Base-by-base conservation (phyloP, 805 yeast species). In the Saccharomyces paradoxus region DNA sequence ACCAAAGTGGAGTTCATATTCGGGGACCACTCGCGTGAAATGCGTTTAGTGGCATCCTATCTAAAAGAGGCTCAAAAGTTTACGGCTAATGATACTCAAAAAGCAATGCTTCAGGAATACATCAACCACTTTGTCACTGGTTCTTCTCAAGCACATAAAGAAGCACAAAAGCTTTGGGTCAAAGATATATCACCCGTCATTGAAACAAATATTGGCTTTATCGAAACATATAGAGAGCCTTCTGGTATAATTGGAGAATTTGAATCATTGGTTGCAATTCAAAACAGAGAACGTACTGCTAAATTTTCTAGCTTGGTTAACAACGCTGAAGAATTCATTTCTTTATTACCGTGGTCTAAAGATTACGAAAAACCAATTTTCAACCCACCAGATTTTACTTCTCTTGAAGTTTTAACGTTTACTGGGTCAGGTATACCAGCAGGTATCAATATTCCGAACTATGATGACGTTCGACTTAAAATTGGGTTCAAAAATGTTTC, bases 401-500 rank as follows among this genome's bases (percentile, higher is more conserved):
- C 96, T 1, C 77, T 89, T 62, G 97, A 89, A 71, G 96, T 89
- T 2, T 75, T 89, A 64, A 86, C 96, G 1, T 89, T 89, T 75
- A 88, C 96, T 0, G 92, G 95, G 2, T 82, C 90, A 41, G 96
- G 96, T 49, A 82, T 87, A 52, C 97, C 97, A 14, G 96, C 96
- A 0, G 97, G 97, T 53, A 89, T 89, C 69, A 89, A 89, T 66
- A 87, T 89, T 59, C 97, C 97, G 56, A 89, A 89, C 71, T 89
- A 89, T 70, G 96, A 89, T 69, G 96, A 88, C 65, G 90, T 89
- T 53, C 78, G 96, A 64, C 77, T 88, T 66, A 87, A 83, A 55
- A 71, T 83, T 63, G 97, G 97, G 1, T 89, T 89, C 75, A 89
- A 89, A 68, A 89, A 89, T 63, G 96, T 89, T 31, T 87, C 96